phyloP scores from a whole-genome alignment of 2,329 filamentous ascomycete genomes.

The Fusarium proliferatum region DNA sequence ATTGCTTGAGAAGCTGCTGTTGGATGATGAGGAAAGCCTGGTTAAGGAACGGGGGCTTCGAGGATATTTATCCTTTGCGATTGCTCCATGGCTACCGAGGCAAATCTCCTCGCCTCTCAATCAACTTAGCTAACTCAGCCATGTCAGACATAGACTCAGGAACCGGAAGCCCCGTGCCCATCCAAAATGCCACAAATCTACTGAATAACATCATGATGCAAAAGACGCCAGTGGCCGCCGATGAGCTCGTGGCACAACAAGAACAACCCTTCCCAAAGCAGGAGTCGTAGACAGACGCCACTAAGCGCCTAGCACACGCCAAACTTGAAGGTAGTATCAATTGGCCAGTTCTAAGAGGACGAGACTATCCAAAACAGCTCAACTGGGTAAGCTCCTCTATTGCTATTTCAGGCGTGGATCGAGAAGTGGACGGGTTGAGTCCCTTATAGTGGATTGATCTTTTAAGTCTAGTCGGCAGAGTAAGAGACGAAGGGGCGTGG shows the following conservation, averaged over 20 bases:
- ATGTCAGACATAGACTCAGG: slow-evolving; percentile 6
- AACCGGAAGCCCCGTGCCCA: slow-evolving; percentile 33
- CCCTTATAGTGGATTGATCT: background rate
- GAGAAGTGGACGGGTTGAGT: background rate
- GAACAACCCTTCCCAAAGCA: slow-evolving; percentile 9
- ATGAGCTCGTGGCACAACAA: slow-evolving; percentile 5
- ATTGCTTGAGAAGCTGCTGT: slow-evolving; percentile 40
- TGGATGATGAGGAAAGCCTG: slow-evolving; percentile 25
- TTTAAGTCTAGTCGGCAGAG: background rate
- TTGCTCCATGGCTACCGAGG: background rate
- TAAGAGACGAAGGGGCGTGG: slow-evolving; percentile 1
- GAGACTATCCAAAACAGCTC: slow-evolving; percentile 10
- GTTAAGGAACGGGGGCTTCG: slow-evolving; percentile 1
- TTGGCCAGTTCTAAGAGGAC: background rate
- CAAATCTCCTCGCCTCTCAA: background rate
- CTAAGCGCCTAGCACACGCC: slow-evolving; percentile 12
- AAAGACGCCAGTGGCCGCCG: slow-evolving; percentile 4
- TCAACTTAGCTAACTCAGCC: slow-evolving; percentile 8
- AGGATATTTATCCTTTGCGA: slow-evolving; percentile 40
- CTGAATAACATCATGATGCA: background rate
- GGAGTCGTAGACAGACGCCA: slow-evolving; percentile 35
- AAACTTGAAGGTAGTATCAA: background rate
- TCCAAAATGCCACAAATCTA: slow-evolving; percentile 19
- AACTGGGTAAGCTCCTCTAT: background rate
- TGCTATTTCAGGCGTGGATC: background rate